Base-by-base conservation (phyloP, 106 monocot genomes). In the Vanilla planifolia region DNA sequence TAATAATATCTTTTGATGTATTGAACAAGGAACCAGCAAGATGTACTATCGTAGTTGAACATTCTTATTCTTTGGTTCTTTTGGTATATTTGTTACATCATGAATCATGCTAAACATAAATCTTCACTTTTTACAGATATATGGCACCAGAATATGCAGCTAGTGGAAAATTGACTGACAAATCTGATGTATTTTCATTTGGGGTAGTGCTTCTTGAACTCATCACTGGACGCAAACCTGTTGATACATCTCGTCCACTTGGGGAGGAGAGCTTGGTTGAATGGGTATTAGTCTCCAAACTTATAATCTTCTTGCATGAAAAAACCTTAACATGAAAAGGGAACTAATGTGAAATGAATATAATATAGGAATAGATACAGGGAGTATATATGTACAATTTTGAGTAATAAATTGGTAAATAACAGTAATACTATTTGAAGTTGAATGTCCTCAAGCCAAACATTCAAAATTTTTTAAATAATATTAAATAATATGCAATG, bases 131-230 rank as follows among this genome's bases (percentile, higher is more conserved):
- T 62, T 62, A 26, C 61, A 62, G 61, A 43, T 62, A 62, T 62
- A 62, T 62, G 61, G 61, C 61, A 27, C 61, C 61, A 62, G 61
- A 62, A 43, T 62, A 62, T 62, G 61, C 42, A 24, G 41, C 61
- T 26, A 62, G 61, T 43, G 61, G 61, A 42, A 62, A 62, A 62
- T 44, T 62, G 43, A 62, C 61, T 11, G 61, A 62, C 8, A 42
- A 43, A 43, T 62, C 61, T 62, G 61, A 62, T 62, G 61, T 62
- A 62, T 62, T 62, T 62, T 62, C 42, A 8, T 62, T 62, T 43
- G 61, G 61, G 26, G 61, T 43, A 9, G 61, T 62, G 23, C 61
- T 62, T 62, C 42, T 62, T 14, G 61, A 62, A 43, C 17, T 62
- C 13, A 62, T 62, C 22, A 43, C 61, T 5, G 61, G 10, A n/a